Evolutionary conservation across 2,329 filamentous ascomycete species (phyloP), one percentile per base, ranked within the genome.

Genomic region (Ilyonectria sp.): DNA sequence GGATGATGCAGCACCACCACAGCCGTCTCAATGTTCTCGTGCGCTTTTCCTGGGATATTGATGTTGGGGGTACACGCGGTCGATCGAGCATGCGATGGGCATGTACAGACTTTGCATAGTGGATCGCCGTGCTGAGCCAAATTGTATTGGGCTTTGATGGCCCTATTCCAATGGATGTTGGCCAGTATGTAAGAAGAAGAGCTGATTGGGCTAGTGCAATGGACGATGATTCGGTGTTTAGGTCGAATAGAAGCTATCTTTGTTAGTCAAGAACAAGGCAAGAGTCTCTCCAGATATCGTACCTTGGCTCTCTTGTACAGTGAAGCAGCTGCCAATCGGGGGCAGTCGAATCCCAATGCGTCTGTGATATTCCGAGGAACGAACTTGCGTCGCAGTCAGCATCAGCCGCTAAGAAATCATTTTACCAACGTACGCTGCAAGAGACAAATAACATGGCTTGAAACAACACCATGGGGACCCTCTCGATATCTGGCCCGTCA

Each of bases 281-380:
- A 6, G 40, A n/a, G 3, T 6, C 23, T 23, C 21, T 0, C 31
- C 2, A 23, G 9, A 15, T 15, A 17, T 10, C 17, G 2, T 73
- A 73, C 71, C 63, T 73, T 73, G n/a, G 71, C 71, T 23, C 73
- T 73, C 21, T 62, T 69, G 2, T 73, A 73, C 2, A 73, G 73
- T 1, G 71, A 60, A 47, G 71, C 69, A 13, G 73, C 71, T 4
- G 71, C 71, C 44, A 65, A 54, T 0, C 67, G 69, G 1, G 69
- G 73, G 6, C 60, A 65, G 7, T 69, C 19, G 44, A 71, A 73
- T 7, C 71, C 71, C 5, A 73, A 11, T 19, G 40, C 40, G n/a
- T 43, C 40, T n/a, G 40, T 43, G 40, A 43, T 43, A n/a, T 43
- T 43, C 8, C 40, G 40, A n/a, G 40, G 40, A 43, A 43, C 40